Evolutionary conservation across 1,284 basidiomycete genomes (phyloP), one percentile per base, ranked within the genome.

Genomic region (Cutaneotrichosporon sp.): DNA sequence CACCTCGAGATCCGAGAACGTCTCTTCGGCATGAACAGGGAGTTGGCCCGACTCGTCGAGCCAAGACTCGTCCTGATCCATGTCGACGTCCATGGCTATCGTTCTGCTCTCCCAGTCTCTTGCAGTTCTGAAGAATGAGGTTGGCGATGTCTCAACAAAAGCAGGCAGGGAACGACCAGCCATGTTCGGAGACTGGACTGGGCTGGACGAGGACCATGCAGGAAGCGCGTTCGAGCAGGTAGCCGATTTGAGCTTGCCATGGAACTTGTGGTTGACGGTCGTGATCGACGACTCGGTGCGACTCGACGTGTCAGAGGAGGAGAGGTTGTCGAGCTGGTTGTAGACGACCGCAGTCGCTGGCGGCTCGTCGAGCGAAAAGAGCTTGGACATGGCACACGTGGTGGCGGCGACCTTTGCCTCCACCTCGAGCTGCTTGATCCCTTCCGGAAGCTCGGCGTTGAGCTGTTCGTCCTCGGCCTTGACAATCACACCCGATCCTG

Each of bases 11-110:
- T 77, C 76, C 2, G 74, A 76, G 30, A 75, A 69, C 2, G 70
- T 62, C 34, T 79, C 77, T 38, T 78, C 76, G n/a, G 74, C 75
- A 56, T 75, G 73, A 22, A 79, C 73, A 9, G 76, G 76, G 11
- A 76, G 63, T 42, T 76, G 74, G 13, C 76, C 77, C 21, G 65
- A 67, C 59, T 78, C 76, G 63, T 76, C 74, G 62, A 75, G 65
- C 75, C 76, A 77, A 1, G 67, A 59, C 30, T 65, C 58, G 32
- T 70, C 67, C 30, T 69, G 69, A 38, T 75, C 74, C 13, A 78
- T 69, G 30, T 76, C 76, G 69, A 75, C 72, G 32, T 70, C 66
- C 61, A 66, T 63, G 36, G 60, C 56, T 22, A 65, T 62, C 36
- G 63, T 64, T 22, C 56, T 52, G 36, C 52, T 56, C 36, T 53